A percentile compares a stretch with the other conserved stretches of the same genome.
Conservation (phyloP, 2,329 filamentous ascomycete genomes). For the Paracorniculantispora psalliotae region DNA sequence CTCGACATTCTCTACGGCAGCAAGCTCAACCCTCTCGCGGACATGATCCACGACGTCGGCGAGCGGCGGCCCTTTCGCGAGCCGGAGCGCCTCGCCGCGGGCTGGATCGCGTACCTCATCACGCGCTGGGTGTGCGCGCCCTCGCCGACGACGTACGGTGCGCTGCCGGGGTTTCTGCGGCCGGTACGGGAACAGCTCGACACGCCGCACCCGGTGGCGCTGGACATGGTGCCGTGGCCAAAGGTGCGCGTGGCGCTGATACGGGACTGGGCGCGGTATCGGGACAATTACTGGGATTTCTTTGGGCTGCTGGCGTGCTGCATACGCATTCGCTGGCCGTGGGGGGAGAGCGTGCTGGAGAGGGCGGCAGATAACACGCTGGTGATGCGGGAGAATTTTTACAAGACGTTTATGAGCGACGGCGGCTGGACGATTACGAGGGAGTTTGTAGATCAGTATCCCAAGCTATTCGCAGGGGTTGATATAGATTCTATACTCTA, state of each 20-base stretch:
- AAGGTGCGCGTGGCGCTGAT: background rate
- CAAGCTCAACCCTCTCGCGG: background rate
- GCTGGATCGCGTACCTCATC: background rate
- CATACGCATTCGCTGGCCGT: background rate
- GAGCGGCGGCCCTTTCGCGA: background rate
- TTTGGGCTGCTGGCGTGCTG: background rate
- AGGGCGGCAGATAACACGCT: background rate
- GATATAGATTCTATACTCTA: background rate
- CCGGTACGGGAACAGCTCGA: background rate
- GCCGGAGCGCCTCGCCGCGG: background rate
- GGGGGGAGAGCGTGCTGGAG: background rate
- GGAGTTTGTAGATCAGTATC: slow-evolving; percentile 1
- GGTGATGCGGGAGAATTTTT: background rate
- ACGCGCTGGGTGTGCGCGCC: background rate
- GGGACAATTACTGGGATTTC: background rate
- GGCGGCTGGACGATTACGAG: background rate
- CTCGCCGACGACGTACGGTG: background rate
- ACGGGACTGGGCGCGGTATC: background rate
- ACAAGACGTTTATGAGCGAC: background rate
- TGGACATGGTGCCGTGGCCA: background rate
- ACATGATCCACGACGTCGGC: background rate
- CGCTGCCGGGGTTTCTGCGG: background rate
- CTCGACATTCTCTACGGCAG: background rate
- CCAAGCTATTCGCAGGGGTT: background rate
- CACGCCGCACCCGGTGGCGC: background rate